Evolutionary conservation across 345 rosid species (phyloP).

Genomic region (Gossypium rotundifolium): DNA sequence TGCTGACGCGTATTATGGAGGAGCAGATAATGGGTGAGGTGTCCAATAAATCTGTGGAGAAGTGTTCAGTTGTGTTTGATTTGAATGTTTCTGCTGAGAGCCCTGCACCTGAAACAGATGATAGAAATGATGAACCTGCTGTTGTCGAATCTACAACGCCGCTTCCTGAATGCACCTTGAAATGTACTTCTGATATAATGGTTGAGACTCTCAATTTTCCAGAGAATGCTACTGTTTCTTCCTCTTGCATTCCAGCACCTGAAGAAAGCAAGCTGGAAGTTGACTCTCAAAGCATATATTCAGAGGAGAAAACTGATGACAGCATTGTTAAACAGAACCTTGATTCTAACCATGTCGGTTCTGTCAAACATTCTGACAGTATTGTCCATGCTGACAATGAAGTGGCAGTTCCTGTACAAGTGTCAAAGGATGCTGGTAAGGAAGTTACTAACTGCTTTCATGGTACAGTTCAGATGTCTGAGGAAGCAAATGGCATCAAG

Average conservation of each 20-base stretch:
- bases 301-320: conserved; percentile 7
- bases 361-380: not conserved
- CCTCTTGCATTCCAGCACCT: not conserved
- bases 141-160: conserved; percentile 19
- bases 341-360: conserved; percentile 3
- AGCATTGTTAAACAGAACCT: not conserved
- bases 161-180: not conserved
- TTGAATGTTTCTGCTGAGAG: conserved; percentile 19
- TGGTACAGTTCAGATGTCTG: not conserved
- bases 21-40: conserved; percentile 26
- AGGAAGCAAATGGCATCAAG: not conserved
- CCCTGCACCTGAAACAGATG: conserved; percentile 10
- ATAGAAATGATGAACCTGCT: conserved; percentile 19
- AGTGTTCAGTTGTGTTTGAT: conserved; percentile 13
- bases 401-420: not conserved
- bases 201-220: conserved; percentile 1
- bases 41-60: not conserved
- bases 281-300: not conserved
- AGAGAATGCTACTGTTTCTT: not conserved
- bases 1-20: conserved; percentile 27
- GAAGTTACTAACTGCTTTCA: not conserved
- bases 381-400: not conserved
- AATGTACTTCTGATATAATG: not conserved
- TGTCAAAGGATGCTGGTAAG: not conserved
- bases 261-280: not conserved